These are phyloP conservation scores for Vitis rupestris DNA, from an alignment of 164 flowering plant species.

Conservation along the genomic window DNA sequence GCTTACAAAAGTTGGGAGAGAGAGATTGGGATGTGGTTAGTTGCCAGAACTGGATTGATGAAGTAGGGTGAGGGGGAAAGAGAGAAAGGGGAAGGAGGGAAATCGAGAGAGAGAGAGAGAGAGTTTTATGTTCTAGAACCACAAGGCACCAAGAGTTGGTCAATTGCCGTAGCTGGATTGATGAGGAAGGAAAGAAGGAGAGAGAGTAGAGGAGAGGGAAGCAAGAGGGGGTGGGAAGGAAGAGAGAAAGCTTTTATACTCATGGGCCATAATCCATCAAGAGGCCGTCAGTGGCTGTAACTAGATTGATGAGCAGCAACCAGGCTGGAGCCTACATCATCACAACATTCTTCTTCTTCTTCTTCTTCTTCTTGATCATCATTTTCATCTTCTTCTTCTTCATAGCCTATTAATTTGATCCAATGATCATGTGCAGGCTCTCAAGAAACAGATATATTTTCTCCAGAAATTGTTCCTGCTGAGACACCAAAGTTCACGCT, in stretches of 20 bases:
- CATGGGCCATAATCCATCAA: conserved; percentile 1
- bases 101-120: too few species aligned
- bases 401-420: not conserved
- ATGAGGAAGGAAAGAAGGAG: too few species aligned
- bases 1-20: too few species aligned
- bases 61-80: too few species aligned
- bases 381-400: not conserved
- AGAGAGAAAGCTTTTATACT: not conserved
- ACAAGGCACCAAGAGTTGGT: too few species aligned
- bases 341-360: not conserved
- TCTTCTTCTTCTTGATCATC: not conserved
- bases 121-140: too few species aligned
- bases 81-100: too few species aligned
- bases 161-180: too few species aligned
- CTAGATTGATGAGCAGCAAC: not conserved
- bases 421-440: conserved; percentile 31
- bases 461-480: conserved; percentile 23
- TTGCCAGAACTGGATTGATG: too few species aligned
- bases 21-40: too few species aligned
- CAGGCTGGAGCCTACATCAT: not conserved
- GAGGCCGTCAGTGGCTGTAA: not conserved
- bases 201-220: too few species aligned
- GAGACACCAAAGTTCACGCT: conserved; percentile 23
- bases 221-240: too few species aligned
- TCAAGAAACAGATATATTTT: conserved; percentile 15